Evolutionary conservation across 805 yeast genomes (phyloP).

Genomic region (Blastobotrys attinorum): DNA sequence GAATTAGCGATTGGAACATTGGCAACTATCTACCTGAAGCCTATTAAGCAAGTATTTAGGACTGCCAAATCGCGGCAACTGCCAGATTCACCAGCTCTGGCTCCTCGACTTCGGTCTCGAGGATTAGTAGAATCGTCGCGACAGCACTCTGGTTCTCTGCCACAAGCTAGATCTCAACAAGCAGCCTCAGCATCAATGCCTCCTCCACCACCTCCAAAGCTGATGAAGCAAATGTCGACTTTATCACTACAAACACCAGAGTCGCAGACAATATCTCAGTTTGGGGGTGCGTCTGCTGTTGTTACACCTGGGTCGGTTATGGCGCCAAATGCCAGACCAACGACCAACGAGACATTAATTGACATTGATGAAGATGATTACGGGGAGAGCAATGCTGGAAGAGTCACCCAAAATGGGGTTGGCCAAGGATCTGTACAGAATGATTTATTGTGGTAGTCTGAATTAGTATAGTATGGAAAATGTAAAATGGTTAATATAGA

Average conservation of each 20-base stretch:
- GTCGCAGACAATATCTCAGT: too few species aligned
- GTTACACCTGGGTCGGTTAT: too few species aligned
- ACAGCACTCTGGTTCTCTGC: not conserved
- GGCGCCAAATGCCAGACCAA: too few species aligned
- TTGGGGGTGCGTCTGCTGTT: too few species aligned
- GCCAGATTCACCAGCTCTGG: slow-evolving; percentile 43
- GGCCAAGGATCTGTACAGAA: slow-evolving; percentile 6
- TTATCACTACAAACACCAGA: not conserved
- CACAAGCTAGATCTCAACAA: not conserved
- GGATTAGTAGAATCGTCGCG: not conserved
- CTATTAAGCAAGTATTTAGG: slow-evolving; percentile 74
- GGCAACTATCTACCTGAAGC: slow-evolving; percentile 78
- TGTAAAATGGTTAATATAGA: not conserved
- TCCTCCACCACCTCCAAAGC: not conserved
- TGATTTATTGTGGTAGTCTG: slow-evolving; percentile 12
- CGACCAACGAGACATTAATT: slow-evolving; percentile 5
- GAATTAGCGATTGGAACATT: slow-evolving; percentile 75
- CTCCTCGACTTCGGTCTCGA: slow-evolving; percentile 15
- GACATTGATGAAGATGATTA: slow-evolving; percentile 6
- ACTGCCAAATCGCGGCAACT: slow-evolving; percentile 45
- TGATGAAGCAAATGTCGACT: not conserved
- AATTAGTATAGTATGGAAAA: not conserved
- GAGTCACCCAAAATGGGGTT: slow-evolving; percentile 14
- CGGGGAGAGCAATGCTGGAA: slow-evolving; percentile 1
- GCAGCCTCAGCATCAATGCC: not conserved